Conservation (phyloP, 2,329 filamentous ascomycete species). For the Fusarium pilosicola region DNA sequence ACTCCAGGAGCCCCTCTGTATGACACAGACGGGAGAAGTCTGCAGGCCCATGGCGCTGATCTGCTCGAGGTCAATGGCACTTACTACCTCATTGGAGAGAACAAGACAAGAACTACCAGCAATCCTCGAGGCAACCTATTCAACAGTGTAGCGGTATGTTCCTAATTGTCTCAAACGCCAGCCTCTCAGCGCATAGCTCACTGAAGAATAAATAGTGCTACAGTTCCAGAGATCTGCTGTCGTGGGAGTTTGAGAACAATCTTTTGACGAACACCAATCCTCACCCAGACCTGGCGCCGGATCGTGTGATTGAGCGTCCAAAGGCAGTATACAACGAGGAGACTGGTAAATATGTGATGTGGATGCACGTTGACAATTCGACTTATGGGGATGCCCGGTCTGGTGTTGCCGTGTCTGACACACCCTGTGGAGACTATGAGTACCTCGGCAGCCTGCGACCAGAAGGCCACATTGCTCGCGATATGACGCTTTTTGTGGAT, state of each 20-base stretch:
- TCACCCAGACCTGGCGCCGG: not conserved
- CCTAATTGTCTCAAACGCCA: not conserved
- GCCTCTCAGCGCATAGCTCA: not conserved
- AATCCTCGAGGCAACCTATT: not conserved
- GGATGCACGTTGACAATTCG: slow-evolving; percentile 72
- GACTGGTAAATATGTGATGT: slow-evolving; percentile 72
- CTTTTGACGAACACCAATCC: not conserved
- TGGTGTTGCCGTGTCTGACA: slow-evolving; percentile 61
- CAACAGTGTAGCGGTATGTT: not conserved
- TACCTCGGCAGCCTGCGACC: not conserved
- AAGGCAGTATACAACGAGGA: slow-evolving; percentile 74
- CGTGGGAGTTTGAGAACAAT: not conserved
- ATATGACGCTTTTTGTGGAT: not conserved
- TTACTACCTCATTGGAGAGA: not conserved
- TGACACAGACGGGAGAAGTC: not conserved
- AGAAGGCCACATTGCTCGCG: not conserved
- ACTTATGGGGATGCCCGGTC: slow-evolving; percentile 72
- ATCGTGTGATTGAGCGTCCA: slow-evolving; percentile 49
- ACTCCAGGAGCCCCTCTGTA: not conserved
- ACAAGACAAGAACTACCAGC: not conserved
- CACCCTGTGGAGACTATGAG: not conserved
- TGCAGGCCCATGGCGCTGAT: not conserved
- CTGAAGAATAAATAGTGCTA: not conserved
- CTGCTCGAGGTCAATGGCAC: not conserved
- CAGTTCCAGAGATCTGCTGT: not conserved